Evolutionary conservation across 345 rosid genomes (phyloP).

Genomic region (Camelina sativa): DNA sequence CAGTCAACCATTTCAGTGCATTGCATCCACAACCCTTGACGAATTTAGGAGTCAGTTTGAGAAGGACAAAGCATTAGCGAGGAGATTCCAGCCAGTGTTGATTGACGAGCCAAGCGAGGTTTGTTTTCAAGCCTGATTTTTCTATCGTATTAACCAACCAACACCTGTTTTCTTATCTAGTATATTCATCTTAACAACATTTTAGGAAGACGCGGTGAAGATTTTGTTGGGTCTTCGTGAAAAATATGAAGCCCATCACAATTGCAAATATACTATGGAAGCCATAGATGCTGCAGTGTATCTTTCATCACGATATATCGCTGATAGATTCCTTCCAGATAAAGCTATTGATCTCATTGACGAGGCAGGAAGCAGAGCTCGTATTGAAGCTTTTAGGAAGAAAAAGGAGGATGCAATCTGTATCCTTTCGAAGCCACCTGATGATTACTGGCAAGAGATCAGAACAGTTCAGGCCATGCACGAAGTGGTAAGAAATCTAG

Average conservation of each 20-base stretch:
- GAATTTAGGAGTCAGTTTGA: slow-evolving; percentile 88
- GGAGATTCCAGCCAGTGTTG: slow-evolving; percentile 93
- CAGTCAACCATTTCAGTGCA: slow-evolving; percentile 68
- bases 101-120: slow-evolving; percentile 96
- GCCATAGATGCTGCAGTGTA: slow-evolving; percentile 94
- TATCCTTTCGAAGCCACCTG: slow-evolving; percentile 83
- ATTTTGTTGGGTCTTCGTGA: slow-evolving; percentile 86
- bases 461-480: slow-evolving; percentile 97
- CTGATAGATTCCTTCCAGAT: slow-evolving; percentile 96
- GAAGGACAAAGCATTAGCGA: slow-evolving; percentile 92
- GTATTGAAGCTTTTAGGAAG: slow-evolving; percentile 76
- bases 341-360: slow-evolving; percentile 98
- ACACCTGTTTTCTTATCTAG: slow-evolving; percentile 35
- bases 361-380: slow-evolving; percentile 98
- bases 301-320: slow-evolving; percentile 81
- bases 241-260: slow-evolving; percentile 92
- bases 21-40: slow-evolving; percentile 90
- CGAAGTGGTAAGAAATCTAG: slow-evolving; percentile 68
- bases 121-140: slow-evolving; percentile 12
- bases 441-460: slow-evolving; percentile 98
- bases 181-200: slow-evolving; percentile 23
- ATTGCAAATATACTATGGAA: slow-evolving; percentile 76
- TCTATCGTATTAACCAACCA: slow-evolving; percentile 22
- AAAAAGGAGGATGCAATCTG: slow-evolving; percentile 76
- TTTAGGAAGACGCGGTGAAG: slow-evolving; percentile 88